Base-by-base conservation (phyloP, 2,329 filamentous ascomycete genomes). In the Aspergillus piperis region DNA sequence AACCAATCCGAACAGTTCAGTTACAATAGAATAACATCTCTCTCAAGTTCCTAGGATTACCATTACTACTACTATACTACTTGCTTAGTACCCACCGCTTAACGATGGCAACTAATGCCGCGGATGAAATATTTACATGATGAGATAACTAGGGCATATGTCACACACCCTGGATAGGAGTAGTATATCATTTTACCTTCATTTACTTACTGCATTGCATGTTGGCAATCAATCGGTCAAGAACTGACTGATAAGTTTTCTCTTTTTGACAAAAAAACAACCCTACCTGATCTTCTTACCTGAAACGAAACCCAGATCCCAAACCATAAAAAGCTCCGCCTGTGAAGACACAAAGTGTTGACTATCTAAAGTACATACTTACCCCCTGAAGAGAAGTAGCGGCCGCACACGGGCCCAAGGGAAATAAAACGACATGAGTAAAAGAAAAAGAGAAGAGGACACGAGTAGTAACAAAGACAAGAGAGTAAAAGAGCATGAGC, bases 241-340 rank as follows among this genome's bases (percentile, higher is more conserved):
- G 65, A 63, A 63, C 50, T 62, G 57, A 38, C 53, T 8, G 2
- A 27, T 27, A 27, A 27, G 50, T 27, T 17, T 42, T n/a, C n/a
- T 42, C 17, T 58, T 62, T 61, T 65, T 65, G 36, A 38, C 44
- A 55, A 42, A 52, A 70, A 52, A 70, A 70, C 67, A 67, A 67
- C 72, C 76, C 77, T 78, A 78, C 76, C 77, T 76, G 74, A 73
- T 75, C 76, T 76, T 76, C 76, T 78, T 77, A 78, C 75, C 77
- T 77, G 66, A 69, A 69, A 59, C 61, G 58, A 36, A 36, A 65
- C 61, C 60, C 64, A 55, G 58, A 57, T 58, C 59, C 60, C 66
- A 59, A 49, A 54, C 54, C 60, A 60, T 61, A 39, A 44, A 13
- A 13, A 21, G 62, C 62, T 63, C 59, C 64, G 57, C 61, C 59